phyloP scores from a whole-genome alignment of 345 rosid species.

The Schrenkiella parvula region DNA sequence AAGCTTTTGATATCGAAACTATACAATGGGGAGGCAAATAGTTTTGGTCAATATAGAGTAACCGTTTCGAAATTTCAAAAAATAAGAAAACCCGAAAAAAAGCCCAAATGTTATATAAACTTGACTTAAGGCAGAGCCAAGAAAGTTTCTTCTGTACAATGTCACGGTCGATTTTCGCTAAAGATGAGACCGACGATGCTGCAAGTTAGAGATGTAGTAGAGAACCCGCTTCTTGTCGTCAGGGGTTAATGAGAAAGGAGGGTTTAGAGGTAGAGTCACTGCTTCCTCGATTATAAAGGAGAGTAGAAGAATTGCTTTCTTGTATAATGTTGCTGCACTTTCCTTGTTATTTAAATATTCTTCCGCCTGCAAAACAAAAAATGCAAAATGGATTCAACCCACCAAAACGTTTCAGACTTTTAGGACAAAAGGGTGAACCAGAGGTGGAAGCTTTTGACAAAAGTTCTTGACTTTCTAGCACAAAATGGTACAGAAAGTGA shows the following conservation, averaged over 20 bases:
- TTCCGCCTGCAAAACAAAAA: constrained; percentile 44
- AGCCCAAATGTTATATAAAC: constrained; percentile 5
- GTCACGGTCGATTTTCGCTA: constrained; percentile 16
- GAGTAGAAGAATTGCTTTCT: constrained; percentile 63
- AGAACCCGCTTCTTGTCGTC: constrained; percentile 50
- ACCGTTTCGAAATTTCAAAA: not conserved
- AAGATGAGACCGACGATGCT: constrained; percentile 47
- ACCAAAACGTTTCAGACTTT: not conserved
- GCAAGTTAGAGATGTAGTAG: constrained; percentile 52
- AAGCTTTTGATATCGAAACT: constrained; percentile 13
- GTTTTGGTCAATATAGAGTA: constrained; percentile 23
- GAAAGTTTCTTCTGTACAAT: constrained; percentile 29
- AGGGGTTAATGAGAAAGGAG: constrained; percentile 48
- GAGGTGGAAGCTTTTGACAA: not conserved
- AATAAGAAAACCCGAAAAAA: not conserved
- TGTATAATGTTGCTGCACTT: constrained; percentile 51
- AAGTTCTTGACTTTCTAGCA: constrained; percentile 1
- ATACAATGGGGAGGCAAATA: constrained; percentile 23
- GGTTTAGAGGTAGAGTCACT: constrained; percentile 49
- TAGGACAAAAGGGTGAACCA: not conserved
- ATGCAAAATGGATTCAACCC: not conserved
- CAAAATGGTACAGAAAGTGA: not conserved
- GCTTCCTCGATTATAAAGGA: constrained; percentile 66
- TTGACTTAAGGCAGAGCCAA: constrained; percentile 4
- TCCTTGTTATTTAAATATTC: constrained; percentile 55